Evolutionary conservation across 2,329 filamentous ascomycete species (phyloP).

Genomic region (Scolecobasidium constrictum): DNA sequence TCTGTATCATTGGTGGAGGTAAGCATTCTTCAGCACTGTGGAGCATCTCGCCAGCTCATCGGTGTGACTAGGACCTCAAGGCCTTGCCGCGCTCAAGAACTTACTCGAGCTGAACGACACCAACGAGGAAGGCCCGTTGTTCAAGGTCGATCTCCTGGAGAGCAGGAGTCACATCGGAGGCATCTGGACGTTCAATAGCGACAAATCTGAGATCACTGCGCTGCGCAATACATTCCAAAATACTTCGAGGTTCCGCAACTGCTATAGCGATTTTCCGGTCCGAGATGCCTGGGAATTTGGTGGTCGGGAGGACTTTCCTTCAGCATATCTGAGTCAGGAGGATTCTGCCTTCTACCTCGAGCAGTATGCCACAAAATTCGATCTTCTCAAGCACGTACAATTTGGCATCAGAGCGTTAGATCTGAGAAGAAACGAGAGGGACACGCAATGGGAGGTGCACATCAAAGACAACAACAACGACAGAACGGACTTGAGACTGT

Average conservation of each 20-base stretch:
- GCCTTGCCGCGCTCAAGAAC: not conserved
- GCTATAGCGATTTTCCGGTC: not conserved
- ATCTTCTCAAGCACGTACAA: constrained; percentile 12
- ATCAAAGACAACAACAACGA: constrained; percentile 7
- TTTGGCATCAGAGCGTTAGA: constrained; percentile 11
- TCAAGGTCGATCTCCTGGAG: not conserved
- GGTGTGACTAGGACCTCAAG: too few relatives aligned
- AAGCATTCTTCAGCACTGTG: too few relatives aligned
- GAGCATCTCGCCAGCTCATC: too few relatives aligned
- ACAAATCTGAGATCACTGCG: not conserved
- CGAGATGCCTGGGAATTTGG: not conserved
- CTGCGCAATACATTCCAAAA: not conserved
- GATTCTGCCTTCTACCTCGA: constrained; percentile 17
- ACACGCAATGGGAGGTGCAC: constrained; percentile 13
- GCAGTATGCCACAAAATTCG: constrained; percentile 15
- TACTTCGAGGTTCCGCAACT: not conserved
- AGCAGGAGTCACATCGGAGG: not conserved
- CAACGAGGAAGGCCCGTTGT: not conserved
- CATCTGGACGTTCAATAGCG: not conserved
- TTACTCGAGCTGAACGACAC: not conserved
- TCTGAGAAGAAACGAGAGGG: constrained; percentile 10
- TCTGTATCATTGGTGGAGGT: too few relatives aligned
- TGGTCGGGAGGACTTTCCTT: not conserved
- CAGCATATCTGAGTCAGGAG: constrained; percentile 13
- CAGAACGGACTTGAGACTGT: constrained; percentile 9